These are phyloP conservation scores for Cercospora berteroae DNA, from an alignment of 2,329 filamentous ascomycete genomes.

Conservation along the genomic window DNA sequence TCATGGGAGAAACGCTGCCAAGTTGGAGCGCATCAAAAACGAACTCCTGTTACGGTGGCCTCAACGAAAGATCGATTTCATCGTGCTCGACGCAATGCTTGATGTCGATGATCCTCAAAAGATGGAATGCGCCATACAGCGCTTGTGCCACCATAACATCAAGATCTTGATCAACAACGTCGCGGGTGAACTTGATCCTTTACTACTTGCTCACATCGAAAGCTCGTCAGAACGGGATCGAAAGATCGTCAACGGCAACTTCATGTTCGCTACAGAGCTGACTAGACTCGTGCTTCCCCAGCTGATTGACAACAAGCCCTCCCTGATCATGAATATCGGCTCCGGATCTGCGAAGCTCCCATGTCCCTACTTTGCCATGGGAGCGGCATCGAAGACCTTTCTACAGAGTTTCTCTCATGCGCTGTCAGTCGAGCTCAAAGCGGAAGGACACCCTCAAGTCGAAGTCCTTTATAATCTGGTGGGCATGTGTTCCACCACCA, in stretches of 20 bases:
- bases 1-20: slow-evolving; percentile 52
- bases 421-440: slow-evolving; percentile 37
- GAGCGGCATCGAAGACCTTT: slow-evolving; percentile 48
- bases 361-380: slow-evolving; percentile 49
- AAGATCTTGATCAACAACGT: slow-evolving; percentile 58
- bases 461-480: slow-evolving; percentile 36
- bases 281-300: slow-evolving; percentile 47
- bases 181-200: slow-evolving; percentile 38
- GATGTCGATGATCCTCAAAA: slow-evolving; percentile 28
- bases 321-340: slow-evolving; percentile 40
- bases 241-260: slow-evolving; percentile 46
- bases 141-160: slow-evolving; percentile 36
- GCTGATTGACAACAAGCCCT: slow-evolving; percentile 42
- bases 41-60: slow-evolving; percentile 45
- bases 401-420: slow-evolving; percentile 41
- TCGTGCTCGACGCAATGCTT: slow-evolving; percentile 46
- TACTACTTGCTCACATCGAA: slow-evolving; percentile 6
- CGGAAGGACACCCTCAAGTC: slow-evolving; percentile 37
- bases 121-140: not conserved
- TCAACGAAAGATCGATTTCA: slow-evolving; percentile 37
- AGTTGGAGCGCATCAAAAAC: slow-evolving; percentile 43
- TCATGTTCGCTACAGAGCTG: slow-evolving; percentile 50
- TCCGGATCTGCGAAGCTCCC: slow-evolving; percentile 46
- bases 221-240: slow-evolving; percentile 2
- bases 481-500: slow-evolving; percentile 18